Conservation (phyloP, 768 basidiomycete genomes). For the Mycena floridula region DNA sequence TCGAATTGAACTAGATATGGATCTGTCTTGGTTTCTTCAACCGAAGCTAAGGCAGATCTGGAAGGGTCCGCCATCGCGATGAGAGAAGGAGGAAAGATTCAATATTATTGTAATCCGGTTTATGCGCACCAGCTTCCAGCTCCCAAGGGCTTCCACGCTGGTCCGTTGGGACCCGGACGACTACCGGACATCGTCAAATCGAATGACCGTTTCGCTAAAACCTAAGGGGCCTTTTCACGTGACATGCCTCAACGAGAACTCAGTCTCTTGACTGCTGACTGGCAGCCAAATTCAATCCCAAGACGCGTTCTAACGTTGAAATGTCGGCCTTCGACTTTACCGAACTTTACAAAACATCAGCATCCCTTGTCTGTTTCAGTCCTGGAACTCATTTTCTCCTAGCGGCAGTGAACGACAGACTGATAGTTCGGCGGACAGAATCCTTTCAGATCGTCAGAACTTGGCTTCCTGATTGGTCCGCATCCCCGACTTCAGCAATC, state of each 20-base stretch:
- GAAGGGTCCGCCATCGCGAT: not conserved
- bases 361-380: constrained; percentile 72
- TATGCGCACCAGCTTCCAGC: too few species aligned
- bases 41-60: not conserved
- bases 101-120: not conserved
- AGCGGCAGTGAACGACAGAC: constrained; percentile 68
- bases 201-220: too few species aligned
- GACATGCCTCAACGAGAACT: too few species aligned
- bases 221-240: too few species aligned
- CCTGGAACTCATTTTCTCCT: constrained; percentile 85
- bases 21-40: too few species aligned
- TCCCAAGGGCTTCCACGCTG: too few species aligned
- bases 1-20: constrained; percentile 30
- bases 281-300: too few species aligned
- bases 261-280: too few species aligned
- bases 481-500: constrained; percentile 42
- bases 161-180: too few species aligned
- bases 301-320: too few species aligned
- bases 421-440: constrained; percentile 80
- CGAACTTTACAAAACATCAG: constrained; percentile 73
- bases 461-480: constrained; percentile 59
- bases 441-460: constrained; percentile 79
- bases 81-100: not conserved
- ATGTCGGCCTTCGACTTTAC: constrained; percentile 94
- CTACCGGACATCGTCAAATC: too few species aligned